These are phyloP conservation scores for Phytopythium litorale DNA, from an alignment of 352 stramenopile genomes.

Conservation along the genomic window DNA sequence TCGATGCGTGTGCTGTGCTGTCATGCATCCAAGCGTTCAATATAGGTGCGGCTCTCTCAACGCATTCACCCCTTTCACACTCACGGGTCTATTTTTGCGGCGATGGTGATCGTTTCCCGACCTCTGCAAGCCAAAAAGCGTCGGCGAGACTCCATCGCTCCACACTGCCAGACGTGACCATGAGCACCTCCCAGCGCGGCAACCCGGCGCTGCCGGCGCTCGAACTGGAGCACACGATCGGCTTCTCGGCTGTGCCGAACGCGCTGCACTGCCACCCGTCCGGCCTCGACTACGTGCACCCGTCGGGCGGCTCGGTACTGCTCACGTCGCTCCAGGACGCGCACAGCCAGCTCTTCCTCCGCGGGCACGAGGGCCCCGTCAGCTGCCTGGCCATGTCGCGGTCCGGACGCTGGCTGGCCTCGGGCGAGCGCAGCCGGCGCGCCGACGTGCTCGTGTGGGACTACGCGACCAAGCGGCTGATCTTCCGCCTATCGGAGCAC, in stretches of 20 bases:
- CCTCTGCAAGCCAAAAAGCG: background rate
- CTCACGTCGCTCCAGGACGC: slow-evolving; percentile 70
- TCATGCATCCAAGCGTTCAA: slow-evolving; percentile 2
- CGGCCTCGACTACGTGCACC: slow-evolving; percentile 80
- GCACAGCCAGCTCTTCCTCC: slow-evolving; percentile 80
- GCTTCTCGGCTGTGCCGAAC: slow-evolving; percentile 79
- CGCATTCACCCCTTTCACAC: slow-evolving; percentile 10
- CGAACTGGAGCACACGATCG: slow-evolving; percentile 93
- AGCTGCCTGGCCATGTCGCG: slow-evolving; percentile 74
- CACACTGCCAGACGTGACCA: background rate
- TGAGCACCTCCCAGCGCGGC: background rate
- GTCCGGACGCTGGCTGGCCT: slow-evolving; percentile 79
- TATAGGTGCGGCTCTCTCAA: background rate
- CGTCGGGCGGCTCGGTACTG: slow-evolving; percentile 85
- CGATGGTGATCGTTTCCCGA: background rate
- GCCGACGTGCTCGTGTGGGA: slow-evolving; percentile 92
- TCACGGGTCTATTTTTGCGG: background rate
- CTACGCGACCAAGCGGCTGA: slow-evolving; percentile 51
- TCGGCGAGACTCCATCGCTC: background rate
- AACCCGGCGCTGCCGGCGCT: slow-evolving; percentile 26
- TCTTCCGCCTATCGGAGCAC: slow-evolving; percentile 89
- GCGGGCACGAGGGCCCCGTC: slow-evolving; percentile 81
- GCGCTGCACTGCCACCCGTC: slow-evolving; percentile 85
- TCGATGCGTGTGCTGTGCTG: too few species aligned
- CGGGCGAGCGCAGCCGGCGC: slow-evolving; percentile 71